These are phyloP conservation scores for Albophoma yamanashiensis DNA, from an alignment of 2,329 filamentous ascomycete species.

Conservation along the genomic window DNA sequence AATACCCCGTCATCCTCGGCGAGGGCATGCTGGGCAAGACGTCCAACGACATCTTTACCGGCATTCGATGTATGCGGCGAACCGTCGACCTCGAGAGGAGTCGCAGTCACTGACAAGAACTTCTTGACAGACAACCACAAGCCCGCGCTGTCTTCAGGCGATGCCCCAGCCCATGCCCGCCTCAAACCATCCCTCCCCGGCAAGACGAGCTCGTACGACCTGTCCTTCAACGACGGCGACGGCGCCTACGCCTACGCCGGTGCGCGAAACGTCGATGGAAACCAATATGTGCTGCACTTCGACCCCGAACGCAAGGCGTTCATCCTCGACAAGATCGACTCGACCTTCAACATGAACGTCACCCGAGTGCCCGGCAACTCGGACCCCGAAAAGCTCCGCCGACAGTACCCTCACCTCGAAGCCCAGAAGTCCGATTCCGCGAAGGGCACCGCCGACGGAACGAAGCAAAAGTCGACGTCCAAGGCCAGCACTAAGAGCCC, in stretches of 20 bases:
- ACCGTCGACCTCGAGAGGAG: not conserved
- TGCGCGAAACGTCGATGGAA: conserved; percentile 42
- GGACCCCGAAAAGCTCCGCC: conserved; percentile 51
- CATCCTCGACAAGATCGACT: conserved; percentile 70
- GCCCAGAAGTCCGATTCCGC: conserved; percentile 11
- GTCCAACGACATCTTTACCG: conserved; percentile 48
- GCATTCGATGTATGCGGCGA: conserved; percentile 42
- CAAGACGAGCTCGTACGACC: conserved; percentile 43
- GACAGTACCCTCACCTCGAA: conserved; percentile 57
- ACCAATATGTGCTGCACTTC: conserved; percentile 61
- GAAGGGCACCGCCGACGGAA: conserved; percentile 8
- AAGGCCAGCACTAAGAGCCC: conserved; percentile 11
- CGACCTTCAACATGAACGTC: conserved; percentile 82
- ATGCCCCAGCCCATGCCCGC: conserved; percentile 35
- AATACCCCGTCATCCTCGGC: conserved; percentile 54
- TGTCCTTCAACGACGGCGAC: conserved; percentile 42
- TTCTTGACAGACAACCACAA: conserved; percentile 48
- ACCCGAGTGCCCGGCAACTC: conserved; percentile 55
- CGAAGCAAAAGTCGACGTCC: conserved; percentile 13
- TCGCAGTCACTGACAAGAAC: not conserved
- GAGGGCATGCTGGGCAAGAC: conserved; percentile 47
- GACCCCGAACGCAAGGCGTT: conserved; percentile 66
- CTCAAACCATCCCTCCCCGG: conserved; percentile 38
- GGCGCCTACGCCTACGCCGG: conserved; percentile 52
- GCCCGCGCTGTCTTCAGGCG: conserved; percentile 38